Base-by-base conservation (phyloP, 164 flowering plant genomes). In the Magnolia sinica region DNA sequence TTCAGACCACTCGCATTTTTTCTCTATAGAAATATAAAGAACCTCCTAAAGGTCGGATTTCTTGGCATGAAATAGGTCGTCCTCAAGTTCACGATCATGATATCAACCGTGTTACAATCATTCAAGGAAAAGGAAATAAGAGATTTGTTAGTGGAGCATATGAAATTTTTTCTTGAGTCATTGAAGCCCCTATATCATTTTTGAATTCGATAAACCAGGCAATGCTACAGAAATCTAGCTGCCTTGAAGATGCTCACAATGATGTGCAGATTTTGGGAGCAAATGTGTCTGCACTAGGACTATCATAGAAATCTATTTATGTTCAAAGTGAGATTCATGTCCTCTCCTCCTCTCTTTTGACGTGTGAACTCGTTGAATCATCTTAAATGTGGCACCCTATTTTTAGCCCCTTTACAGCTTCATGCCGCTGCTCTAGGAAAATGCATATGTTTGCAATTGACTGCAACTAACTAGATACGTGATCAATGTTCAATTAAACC, bases 41-140 rank as follows among this genome's bases (percentile, higher is more conserved):
- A 76, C 71, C 76, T 71, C 51, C 61, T 14, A 68, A 74, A 64
- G 86, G 83, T 64, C 74, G 55, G 52, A 74, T 77, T 76, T 74
- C 84, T 27, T 96, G 98, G 99, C 94, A 92, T 86, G 99, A 96
- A 89, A 89, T 96, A 74, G 93, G 97, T 81, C 93, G 99, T 68
- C 98, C 99, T 61, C 99, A 96, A 83, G 93, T 96, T 83, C 98
- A 96, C 83, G 99, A 98, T 59, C 99, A 96, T 82, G 99, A 96
- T 84, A 90, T 96, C 50, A 94, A 92, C 75, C 94, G 98, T 83
- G 91, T 89, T 61, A 69, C 99, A 6, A 76, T 94, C 73, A 86
- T 96, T 77, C 85, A 82, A 77, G 95, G 94, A 77, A 91, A 90
- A 74, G 97, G 98, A 49, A 94, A 92, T 79, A 92, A 96, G 70